Evolutionary conservation across 257 asterid genomes (phyloP).

Genomic region (Henckelia pumila): DNA sequence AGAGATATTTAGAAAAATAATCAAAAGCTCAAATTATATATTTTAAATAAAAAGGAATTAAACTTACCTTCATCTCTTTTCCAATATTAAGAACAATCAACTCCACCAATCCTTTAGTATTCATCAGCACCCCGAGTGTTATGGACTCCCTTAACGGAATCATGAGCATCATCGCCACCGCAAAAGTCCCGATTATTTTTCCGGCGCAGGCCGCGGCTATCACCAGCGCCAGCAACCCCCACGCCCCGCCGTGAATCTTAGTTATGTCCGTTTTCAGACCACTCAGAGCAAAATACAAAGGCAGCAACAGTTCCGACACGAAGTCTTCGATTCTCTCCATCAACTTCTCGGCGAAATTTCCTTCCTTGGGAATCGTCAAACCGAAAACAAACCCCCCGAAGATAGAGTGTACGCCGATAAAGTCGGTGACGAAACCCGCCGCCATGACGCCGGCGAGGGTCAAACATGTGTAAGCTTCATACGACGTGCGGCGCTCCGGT

Average conservation of each 20-base stretch:
- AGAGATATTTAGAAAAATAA: no score
- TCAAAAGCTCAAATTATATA: neutral
- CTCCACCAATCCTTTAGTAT: conserved; percentile 70
- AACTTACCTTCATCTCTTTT: conserved; percentile 50
- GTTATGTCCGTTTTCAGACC: conserved; percentile 58
- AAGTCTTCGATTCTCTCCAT: conserved; percentile 55
- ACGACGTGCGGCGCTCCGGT: conserved; percentile 32
- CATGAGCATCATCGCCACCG: conserved; percentile 49
- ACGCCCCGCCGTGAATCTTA: conserved; percentile 37
- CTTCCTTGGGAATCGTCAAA: conserved; percentile 48
- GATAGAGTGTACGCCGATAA: conserved; percentile 62
- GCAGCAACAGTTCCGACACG: conserved; percentile 56
- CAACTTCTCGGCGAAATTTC: conserved; percentile 38
- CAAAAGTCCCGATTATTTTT: conserved; percentile 53
- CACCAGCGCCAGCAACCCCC: conserved; percentile 62
- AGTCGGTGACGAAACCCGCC: conserved; percentile 56
- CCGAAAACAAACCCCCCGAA: conserved; percentile 70
- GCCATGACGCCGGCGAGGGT: conserved; percentile 55
- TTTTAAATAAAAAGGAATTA: neutral
- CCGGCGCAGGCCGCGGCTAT: conserved; percentile 53
- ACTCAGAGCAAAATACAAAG: conserved; percentile 62
- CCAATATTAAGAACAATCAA: conserved; percentile 62
- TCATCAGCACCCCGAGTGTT: conserved; percentile 67
- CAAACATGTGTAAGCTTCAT: conserved; percentile 47
- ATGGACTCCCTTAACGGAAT: conserved; percentile 54